Conservation (phyloP, 2,329 filamentous ascomycete species). For the Trichothecium roseum region DNA sequence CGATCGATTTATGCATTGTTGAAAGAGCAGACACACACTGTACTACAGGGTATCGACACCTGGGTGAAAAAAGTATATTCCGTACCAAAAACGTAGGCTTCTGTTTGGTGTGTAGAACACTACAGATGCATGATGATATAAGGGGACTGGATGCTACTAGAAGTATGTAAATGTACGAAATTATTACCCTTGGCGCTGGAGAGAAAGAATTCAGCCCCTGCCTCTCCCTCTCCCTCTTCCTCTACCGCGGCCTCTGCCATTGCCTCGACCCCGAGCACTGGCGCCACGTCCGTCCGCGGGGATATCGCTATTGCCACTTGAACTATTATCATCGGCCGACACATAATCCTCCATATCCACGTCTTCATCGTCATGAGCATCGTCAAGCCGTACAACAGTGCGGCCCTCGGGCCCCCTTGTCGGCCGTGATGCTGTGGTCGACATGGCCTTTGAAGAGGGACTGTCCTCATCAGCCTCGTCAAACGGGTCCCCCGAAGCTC, state of each 20-base stretch:
- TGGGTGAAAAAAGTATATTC: too few relatives aligned
- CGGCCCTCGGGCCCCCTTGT: slow-evolving; percentile 1
- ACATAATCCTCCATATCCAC: background rate
- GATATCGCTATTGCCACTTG: slow-evolving; percentile 5
- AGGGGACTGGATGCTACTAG: too few relatives aligned
- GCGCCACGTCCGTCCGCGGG: slow-evolving; percentile 1
- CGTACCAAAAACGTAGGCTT: too few relatives aligned
- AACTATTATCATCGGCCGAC: background rate
- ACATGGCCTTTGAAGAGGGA: too few relatives aligned
- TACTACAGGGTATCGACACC: too few relatives aligned
- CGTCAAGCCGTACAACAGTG: slow-evolving; percentile 4
- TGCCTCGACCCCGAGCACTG: slow-evolving; percentile 6
- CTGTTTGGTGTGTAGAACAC: too few relatives aligned
- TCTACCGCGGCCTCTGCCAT: slow-evolving; percentile 5
- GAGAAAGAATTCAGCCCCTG: slow-evolving; percentile 10
- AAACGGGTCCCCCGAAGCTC: too few relatives aligned
- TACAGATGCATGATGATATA: too few relatives aligned
- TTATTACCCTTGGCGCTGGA: background rate
- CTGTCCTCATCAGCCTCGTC: too few relatives aligned
- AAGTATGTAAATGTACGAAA: too few relatives aligned
- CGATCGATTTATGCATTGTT: too few relatives aligned
- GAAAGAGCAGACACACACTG: too few relatives aligned
- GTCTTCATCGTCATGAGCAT: background rate
- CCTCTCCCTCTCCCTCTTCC: slow-evolving; percentile 11
- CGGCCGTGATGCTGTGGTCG: background rate